A percentile compares a stretch with the other conserved stretches of the same genome.
phyloP scores from a whole-genome alignment of 176 grass and related monocot species.

The Otatea glauca region DNA sequence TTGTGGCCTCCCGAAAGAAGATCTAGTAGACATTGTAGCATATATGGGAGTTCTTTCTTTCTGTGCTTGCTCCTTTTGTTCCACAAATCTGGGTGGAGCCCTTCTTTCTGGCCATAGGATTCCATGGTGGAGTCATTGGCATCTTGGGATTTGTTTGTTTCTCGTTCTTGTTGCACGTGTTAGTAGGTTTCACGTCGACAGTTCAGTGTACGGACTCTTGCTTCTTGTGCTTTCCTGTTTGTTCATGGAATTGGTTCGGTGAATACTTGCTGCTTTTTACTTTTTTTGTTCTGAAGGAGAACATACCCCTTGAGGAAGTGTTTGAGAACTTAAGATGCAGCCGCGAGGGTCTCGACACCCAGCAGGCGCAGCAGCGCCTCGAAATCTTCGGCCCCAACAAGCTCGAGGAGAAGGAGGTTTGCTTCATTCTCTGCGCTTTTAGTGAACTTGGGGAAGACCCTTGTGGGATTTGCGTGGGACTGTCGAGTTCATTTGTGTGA shows the following conservation, averaged over 20 bases:
- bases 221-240: background rate
- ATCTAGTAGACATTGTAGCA: slow-evolving; percentile 9
- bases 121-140: background rate
- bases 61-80: background rate
- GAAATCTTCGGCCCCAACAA: slow-evolving; percentile 71
- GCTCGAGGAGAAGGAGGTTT: slow-evolving; percentile 79
- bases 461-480: background rate
- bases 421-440: background rate
- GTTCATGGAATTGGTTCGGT: background rate
- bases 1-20: background rate
- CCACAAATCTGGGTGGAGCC: background rate
- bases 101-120: background rate
- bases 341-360: slow-evolving; percentile 49
- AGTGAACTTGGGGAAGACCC: too few relatives aligned
- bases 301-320: slow-evolving; percentile 76
- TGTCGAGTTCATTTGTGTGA: background rate
- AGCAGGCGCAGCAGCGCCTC: slow-evolving; percentile 63
- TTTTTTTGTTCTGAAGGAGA: slow-evolving; percentile 52
- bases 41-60: background rate
- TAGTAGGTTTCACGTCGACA: background rate
- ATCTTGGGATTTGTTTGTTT: background rate
- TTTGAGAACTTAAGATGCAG: slow-evolving; percentile 77
- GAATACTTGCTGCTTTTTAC: background rate
- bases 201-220: background rate
- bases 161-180: background rate